phyloP scores from a whole-genome alignment of 192 early-diverging fungal genomes.

The Umbelopsis vinacea region DNA sequence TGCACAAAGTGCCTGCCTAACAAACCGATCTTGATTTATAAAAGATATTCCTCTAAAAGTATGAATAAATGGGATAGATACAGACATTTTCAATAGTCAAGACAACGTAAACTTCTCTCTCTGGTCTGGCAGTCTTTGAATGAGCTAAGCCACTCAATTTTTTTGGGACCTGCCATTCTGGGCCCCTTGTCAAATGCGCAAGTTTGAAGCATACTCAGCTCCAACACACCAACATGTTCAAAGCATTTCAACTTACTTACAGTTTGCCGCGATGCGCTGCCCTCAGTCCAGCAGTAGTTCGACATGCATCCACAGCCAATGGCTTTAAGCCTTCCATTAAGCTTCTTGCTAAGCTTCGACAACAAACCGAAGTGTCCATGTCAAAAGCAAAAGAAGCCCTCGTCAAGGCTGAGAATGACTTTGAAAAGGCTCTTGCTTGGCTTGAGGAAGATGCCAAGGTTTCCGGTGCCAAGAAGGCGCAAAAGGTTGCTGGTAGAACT shows the following conservation, averaged over 20 bases:
- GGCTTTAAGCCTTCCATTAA: slow-evolving; percentile 50
- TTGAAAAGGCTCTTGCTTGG: slow-evolving; percentile 80
- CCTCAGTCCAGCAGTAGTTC: background rate
- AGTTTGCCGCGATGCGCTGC: background rate
- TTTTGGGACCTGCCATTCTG: background rate
- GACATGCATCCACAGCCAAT: slow-evolving; percentile 21
- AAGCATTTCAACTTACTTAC: slow-evolving; percentile 10
- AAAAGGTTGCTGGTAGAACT: slow-evolving; percentile 78
- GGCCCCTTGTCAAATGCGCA: background rate
- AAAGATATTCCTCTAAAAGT: too few relatives aligned
- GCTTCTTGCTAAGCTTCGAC: slow-evolving; percentile 73
- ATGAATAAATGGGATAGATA: too few relatives aligned
- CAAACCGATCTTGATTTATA: too few relatives aligned
- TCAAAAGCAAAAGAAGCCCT: slow-evolving; percentile 90
- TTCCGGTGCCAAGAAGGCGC: slow-evolving; percentile 76
- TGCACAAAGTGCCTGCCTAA: too few relatives aligned
- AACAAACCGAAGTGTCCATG: slow-evolving; percentile 79
- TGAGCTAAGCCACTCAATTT: background rate
- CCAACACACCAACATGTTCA: slow-evolving; percentile 1
- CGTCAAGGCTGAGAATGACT: slow-evolving; percentile 68
- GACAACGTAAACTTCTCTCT: too few relatives aligned
- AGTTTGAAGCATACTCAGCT: background rate
- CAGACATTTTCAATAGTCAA: too few relatives aligned
- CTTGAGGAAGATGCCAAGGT: slow-evolving; percentile 73
- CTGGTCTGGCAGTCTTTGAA: too few relatives aligned